Base-by-base conservation (phyloP, 2,329 filamentous ascomycete species). In the Colletotrichum tabaci region DNA sequence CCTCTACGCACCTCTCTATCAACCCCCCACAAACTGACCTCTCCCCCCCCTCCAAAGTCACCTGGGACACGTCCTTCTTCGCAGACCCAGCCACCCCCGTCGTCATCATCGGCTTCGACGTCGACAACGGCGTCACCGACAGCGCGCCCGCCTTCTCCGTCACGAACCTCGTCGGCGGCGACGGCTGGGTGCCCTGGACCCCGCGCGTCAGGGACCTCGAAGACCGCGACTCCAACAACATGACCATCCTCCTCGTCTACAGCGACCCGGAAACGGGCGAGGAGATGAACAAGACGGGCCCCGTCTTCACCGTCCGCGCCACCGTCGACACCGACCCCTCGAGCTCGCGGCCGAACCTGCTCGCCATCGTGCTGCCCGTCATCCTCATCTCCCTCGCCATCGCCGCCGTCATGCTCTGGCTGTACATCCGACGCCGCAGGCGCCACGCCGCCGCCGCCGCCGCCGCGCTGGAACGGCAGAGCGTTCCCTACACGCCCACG, bases 31-130 rank as follows among this genome's bases (percentile, higher is more conserved):
- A 8, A 4, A 38, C 38, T 21, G 21, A 61, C 52, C 66, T 15
- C 40, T 44, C 21, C 2, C 21, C 38, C 6, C 8, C 21, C 30
- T 7, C 8, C 40, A 40, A 53, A 82, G 80, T 83, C 56, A 81
- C 80, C 21, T 81, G 81, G 80, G 76, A 79, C 18, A 72, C 74
- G 0, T 47, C 55, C 8, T 75, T 74, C 64, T 80, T 82, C 66
- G 68, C 73, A 35, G 62, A 75, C 49, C 67, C 73, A 21, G 64
- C 70, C 61, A 69, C 73, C 2, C 68, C 65, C 8, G 53, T 79
- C 49, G 49, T 71, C 9, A 42, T 81, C 55, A 58, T 75, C 35
- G 73, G 63, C 16, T 67, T 72, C 53, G 55, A 73, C 13, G 49
- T 74, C 30, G 66, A 55, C 58, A 64, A 71, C 61, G 61, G 63